Percentiles rank a stretch among this genome's conserved stretches.
Evolutionary conservation across 192 early-diverging fungal species (phyloP).

Genomic region (Pilaira anomala): DNA sequence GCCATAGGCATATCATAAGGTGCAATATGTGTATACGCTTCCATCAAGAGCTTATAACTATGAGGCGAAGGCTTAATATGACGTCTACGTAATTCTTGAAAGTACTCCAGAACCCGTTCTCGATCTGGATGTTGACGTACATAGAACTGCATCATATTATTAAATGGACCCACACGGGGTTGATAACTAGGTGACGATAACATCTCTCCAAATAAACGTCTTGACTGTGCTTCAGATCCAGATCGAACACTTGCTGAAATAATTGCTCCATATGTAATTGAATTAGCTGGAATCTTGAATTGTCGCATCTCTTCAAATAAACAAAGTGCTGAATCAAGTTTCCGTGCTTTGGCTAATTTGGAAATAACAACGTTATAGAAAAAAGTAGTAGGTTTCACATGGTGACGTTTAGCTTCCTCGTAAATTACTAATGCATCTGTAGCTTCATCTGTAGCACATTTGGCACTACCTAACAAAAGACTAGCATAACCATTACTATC

Average conservation of each 20-base stretch:
- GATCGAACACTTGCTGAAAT: slow-evolving; percentile 54
- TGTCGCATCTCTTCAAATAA: slow-evolving; percentile 54
- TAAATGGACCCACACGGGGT: slow-evolving; percentile 46
- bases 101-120: slow-evolving; percentile 45
- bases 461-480: slow-evolving; percentile 45
- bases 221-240: slow-evolving; percentile 46
- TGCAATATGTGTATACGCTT: slow-evolving; percentile 47
- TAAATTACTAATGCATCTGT: slow-evolving; percentile 51
- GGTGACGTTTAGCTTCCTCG: slow-evolving; percentile 51
- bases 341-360: slow-evolving; percentile 56
- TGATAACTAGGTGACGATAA: slow-evolving; percentile 38
- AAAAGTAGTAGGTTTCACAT: slow-evolving; percentile 51
- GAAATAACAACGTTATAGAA: slow-evolving; percentile 62
- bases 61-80: slow-evolving; percentile 47
- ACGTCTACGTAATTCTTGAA: slow-evolving; percentile 37
- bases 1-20: slow-evolving; percentile 56
- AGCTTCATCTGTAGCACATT: slow-evolving; percentile 49
- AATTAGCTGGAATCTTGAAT: slow-evolving; percentile 43
- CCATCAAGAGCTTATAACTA: slow-evolving; percentile 54
- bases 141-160: slow-evolving; percentile 63
- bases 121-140: slow-evolving; percentile 51
- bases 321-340: slow-evolving; percentile 44
- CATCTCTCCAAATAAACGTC: slow-evolving; percentile 50
- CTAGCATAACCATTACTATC: slow-evolving; percentile 53
- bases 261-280: slow-evolving; percentile 53